A percentile compares a stretch with the other conserved stretches of the same genome.
phyloP scores from a whole-genome alignment of 2,329 filamentous ascomycete genomes.

The Monilinia vaccinii-corymbosi region DNA sequence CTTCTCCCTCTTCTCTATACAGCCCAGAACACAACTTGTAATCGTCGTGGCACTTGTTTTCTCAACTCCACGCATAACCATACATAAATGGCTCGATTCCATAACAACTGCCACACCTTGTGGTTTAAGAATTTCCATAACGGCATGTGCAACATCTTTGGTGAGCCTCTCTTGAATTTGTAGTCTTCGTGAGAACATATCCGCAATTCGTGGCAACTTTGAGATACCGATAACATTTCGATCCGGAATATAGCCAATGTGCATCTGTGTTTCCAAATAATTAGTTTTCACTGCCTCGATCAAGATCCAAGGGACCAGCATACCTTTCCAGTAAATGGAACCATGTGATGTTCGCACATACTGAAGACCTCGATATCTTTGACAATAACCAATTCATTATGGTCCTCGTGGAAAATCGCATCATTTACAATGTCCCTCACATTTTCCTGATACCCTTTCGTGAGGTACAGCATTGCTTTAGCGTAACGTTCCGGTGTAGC shows the following conservation, averaged over 20 bases:
- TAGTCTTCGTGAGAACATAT: slow-evolving; percentile 89
- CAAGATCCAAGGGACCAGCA: slow-evolving; percentile 5
- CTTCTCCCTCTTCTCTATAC: slow-evolving; percentile 86
- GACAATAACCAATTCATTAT: slow-evolving; percentile 95
- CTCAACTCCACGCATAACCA: slow-evolving; percentile 98
- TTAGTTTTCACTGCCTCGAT: neutral
- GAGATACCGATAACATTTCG: slow-evolving; percentile 89
- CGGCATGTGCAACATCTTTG: slow-evolving; percentile 88
- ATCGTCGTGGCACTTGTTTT: slow-evolving; percentile 83
- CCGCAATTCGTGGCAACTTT: slow-evolving; percentile 89
- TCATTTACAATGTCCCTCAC: slow-evolving; percentile 84
- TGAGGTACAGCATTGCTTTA: slow-evolving; percentile 92
- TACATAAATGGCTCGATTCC: slow-evolving; percentile 93
- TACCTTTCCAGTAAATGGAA: slow-evolving; percentile 93
- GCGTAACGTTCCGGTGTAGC: slow-evolving; percentile 79
- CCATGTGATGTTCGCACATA: slow-evolving; percentile 93
- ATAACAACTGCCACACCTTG: slow-evolving; percentile 96
- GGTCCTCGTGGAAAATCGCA: slow-evolving; percentile 91
- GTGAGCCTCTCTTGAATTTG: slow-evolving; percentile 96
- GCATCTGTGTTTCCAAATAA: slow-evolving; percentile 56
- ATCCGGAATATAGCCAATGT: slow-evolving; percentile 94
- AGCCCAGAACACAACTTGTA: slow-evolving; percentile 95
- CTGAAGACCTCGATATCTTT: slow-evolving; percentile 96
- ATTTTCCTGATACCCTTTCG: slow-evolving; percentile 94
- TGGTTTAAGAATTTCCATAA: slow-evolving; percentile 86